These are phyloP conservation scores for Talaromyces funiculosus DNA, from an alignment of 2,329 filamentous ascomycete species.

Conservation along the genomic window DNA sequence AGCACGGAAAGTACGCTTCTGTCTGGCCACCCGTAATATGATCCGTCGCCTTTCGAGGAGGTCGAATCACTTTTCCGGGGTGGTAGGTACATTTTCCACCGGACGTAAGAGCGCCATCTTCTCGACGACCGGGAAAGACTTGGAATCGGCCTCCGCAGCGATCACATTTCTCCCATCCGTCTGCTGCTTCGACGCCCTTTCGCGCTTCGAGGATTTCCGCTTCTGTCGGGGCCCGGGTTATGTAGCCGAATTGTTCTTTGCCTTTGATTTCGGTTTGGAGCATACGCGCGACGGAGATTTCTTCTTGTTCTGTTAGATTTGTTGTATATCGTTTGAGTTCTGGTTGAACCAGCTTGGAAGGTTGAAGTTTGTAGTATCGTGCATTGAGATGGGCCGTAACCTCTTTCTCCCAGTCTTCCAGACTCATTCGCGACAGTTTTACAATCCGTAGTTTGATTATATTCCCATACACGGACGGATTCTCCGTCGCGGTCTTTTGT, in stretches of 20 bases:
- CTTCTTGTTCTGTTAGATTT: constrained; percentile 61
- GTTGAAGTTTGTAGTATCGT: constrained; percentile 31
- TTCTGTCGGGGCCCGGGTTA: constrained; percentile 60
- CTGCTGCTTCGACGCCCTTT: constrained; percentile 59
- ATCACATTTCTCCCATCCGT: constrained; percentile 83
- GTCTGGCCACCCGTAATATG: constrained; percentile 48
- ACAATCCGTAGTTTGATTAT: constrained; percentile 76
- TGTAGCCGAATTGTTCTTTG: constrained; percentile 69
- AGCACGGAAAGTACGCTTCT: constrained; percentile 69
- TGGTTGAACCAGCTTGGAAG: constrained; percentile 15
- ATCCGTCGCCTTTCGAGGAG: constrained; percentile 50
- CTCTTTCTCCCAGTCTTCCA: constrained; percentile 65
- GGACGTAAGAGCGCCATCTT: constrained; percentile 67
- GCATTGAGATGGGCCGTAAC: constrained; percentile 42
- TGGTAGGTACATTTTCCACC: constrained; percentile 78
- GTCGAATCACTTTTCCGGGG: constrained; percentile 63
- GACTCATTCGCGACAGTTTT: constrained; percentile 67
- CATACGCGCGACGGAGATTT: constrained; percentile 58
- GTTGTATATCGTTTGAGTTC: constrained; percentile 58
- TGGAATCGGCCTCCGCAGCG: constrained; percentile 82
- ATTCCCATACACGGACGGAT: constrained; percentile 69
- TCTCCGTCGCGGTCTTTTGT: constrained; percentile 63
- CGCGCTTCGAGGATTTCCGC: constrained; percentile 62
- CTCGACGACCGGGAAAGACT: constrained; percentile 78
- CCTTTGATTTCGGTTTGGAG: constrained; percentile 59